Evolutionary conservation across 2,329 filamentous ascomycete genomes (phyloP).

Genomic region (Setomelanomma holmii): DNA sequence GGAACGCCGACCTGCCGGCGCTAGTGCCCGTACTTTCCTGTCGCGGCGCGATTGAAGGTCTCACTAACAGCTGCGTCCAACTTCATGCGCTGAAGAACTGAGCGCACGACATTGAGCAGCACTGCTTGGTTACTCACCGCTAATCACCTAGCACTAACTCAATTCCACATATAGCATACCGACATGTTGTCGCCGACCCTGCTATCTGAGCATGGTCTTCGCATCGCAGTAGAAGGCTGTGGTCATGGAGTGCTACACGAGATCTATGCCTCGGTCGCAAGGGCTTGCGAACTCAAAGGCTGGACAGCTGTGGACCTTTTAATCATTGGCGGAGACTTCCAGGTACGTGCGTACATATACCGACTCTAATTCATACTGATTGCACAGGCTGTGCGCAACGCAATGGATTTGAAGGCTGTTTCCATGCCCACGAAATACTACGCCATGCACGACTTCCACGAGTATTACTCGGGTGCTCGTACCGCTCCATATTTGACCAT

Average conservation of each 20-base stretch:
- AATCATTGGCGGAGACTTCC: slow-evolving; percentile 96
- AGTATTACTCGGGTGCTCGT: slow-evolving; percentile 84
- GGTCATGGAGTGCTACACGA: slow-evolving; percentile 91
- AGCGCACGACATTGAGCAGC: slow-evolving; percentile 1
- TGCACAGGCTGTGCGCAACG: slow-evolving; percentile 80
- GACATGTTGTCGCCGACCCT: slow-evolving; percentile 38
- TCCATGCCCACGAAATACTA: slow-evolving; percentile 89
- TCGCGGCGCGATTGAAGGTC: background rate
- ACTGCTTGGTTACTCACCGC: background rate
- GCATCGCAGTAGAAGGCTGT: slow-evolving; percentile 87
- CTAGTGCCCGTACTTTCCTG: slow-evolving; percentile 23
- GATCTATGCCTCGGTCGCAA: slow-evolving; percentile 81
- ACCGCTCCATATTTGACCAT: slow-evolving; percentile 87
- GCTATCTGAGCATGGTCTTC: slow-evolving; percentile 53
- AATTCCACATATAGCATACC: background rate
- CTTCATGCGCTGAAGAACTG: too few relatives aligned
- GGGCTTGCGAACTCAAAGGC: slow-evolving; percentile 71
- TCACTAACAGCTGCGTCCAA: background rate
- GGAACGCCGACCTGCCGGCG: slow-evolving; percentile 31
- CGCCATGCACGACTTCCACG: slow-evolving; percentile 86
- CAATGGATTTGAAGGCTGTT: slow-evolving; percentile 85
- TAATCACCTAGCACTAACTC: slow-evolving; percentile 3
- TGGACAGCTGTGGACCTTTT: slow-evolving; percentile 88
- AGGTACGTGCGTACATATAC: slow-evolving; percentile 59
- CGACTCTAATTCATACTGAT: slow-evolving; percentile 19